Percentiles rank a stretch among this genome's conserved stretches.
Evolutionary conservation across 1,284 basidiomycete genomes (phyloP).

Genomic region (Ustilago tritici): DNA sequence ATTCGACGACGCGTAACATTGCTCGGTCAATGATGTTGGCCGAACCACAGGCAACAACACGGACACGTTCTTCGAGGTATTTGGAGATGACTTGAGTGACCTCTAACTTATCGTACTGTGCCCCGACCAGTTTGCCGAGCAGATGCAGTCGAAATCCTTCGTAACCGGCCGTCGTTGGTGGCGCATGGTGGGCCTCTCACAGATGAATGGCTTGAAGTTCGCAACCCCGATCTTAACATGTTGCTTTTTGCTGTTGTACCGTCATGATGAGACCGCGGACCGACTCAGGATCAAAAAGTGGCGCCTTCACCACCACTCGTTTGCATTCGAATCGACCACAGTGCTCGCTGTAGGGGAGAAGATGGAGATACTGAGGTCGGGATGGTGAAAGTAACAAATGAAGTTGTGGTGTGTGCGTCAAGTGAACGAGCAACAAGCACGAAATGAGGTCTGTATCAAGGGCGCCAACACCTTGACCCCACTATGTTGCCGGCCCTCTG

Average conservation of each 20-base stretch:
- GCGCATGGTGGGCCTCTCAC: background rate
- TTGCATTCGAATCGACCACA: no score
- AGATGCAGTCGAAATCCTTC: background rate
- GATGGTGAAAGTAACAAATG: background rate
- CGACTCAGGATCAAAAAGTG: background rate
- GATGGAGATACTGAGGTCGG: background rate
- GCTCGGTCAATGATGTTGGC: background rate
- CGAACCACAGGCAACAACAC: background rate
- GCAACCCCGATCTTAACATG: background rate
- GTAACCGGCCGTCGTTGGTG: background rate
- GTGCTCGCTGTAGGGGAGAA: background rate
- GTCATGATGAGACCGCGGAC: background rate
- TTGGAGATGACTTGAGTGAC: no score
- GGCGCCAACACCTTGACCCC: background rate
- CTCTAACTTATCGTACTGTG: no score
- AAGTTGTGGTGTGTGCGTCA: background rate
- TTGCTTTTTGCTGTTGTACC: background rate
- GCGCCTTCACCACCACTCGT: no score
- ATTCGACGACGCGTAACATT: background rate
- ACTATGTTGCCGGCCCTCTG: background rate
- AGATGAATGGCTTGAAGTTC: slow-evolving; percentile 1
- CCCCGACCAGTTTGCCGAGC: background rate
- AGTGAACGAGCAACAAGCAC: background rate
- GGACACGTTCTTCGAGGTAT: no score
- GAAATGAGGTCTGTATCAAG: background rate